phyloP scores from a whole-genome alignment of 1,284 basidiomycete genomes.

The Sporisorium scitamineum region DNA sequence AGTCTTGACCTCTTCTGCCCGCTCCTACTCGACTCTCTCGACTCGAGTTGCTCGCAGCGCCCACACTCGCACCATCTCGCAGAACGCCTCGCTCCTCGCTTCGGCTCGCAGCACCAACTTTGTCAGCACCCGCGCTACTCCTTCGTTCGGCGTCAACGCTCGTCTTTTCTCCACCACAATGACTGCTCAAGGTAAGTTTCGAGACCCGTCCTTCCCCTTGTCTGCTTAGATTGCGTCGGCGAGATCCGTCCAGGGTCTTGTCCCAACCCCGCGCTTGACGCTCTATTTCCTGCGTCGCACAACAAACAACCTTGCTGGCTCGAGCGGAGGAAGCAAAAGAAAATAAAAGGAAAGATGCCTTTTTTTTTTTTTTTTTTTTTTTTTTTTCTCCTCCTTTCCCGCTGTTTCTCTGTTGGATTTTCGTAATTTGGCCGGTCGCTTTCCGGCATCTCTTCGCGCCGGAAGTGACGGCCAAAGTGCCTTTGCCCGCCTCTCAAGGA shows the following conservation, averaged over 20 bases:
- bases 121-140: constrained; percentile 1
- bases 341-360: not conserved
- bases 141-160: constrained; percentile 15
- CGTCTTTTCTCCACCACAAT: constrained; percentile 45
- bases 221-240: not conserved
- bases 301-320: constrained; percentile 12
- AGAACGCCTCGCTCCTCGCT: constrained; percentile 19
- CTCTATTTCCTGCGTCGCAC: constrained; percentile 7
- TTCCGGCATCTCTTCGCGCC: constrained; percentile 20
- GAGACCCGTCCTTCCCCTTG: too few species aligned
- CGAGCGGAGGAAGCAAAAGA: constrained; percentile 3
- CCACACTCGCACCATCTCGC: constrained; percentile 16
- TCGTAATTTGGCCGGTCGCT: constrained; percentile 2
- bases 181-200: constrained; percentile 39
- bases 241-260: not conserved
- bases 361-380: not conserved
- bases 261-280: not conserved
- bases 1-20: constrained; percentile 25
- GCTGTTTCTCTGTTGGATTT: too few species aligned
- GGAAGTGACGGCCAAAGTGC: constrained; percentile 26
- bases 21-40: constrained; percentile 39
- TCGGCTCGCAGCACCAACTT: constrained; percentile 15
- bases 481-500: not conserved
- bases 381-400: too few species aligned
- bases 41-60: constrained; percentile 40